A percentile compares a stretch with the other conserved stretches of the same genome.
Evolutionary conservation across 768 basidiomycete species (phyloP).

Genomic region (Clathrus columnatus): DNA sequence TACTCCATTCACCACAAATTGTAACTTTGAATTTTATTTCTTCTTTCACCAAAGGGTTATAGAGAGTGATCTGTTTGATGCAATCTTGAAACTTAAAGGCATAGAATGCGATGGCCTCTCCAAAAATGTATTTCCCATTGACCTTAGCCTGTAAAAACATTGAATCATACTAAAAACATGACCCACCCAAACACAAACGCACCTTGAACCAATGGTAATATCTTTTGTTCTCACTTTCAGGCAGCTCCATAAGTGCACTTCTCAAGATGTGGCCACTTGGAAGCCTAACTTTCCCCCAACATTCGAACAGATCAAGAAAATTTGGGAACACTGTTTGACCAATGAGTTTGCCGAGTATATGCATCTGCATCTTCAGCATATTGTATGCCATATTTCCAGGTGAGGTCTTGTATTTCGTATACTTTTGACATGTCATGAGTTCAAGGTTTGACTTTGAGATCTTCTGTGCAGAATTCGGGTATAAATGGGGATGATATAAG

Average conservation of each 20-base stretch:
- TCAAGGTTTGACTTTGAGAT: not conserved
- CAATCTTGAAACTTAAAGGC: not conserved
- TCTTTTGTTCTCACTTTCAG: not conserved
- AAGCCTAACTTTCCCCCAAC: conserved; percentile 15
- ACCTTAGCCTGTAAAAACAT: not conserved
- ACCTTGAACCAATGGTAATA: conserved; percentile 15
- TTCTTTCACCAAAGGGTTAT: not conserved
- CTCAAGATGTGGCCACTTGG: conserved; percentile 5
- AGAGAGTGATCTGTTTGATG: not conserved
- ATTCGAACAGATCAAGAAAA: conserved; percentile 6
- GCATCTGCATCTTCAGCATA: not conserved
- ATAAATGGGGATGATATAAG: conserved; percentile 19
- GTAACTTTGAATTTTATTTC: not conserved
- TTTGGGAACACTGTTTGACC: conserved; percentile 5
- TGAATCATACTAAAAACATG: not conserved
- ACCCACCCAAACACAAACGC: no score
- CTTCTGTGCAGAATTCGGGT: not conserved
- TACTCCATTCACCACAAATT: not conserved
- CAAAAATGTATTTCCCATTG: conserved; percentile 10
- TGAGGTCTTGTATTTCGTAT: not conserved
- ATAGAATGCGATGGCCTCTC: conserved; percentile 17
- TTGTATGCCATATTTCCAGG: not conserved
- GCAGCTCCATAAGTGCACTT: conserved; percentile 10
- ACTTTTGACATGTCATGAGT: conserved; percentile 4
- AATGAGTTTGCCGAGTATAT: conserved; percentile 3